Evolutionary conservation across 345 rosid species (phyloP).

Genomic region (Brassica carinata): DNA sequence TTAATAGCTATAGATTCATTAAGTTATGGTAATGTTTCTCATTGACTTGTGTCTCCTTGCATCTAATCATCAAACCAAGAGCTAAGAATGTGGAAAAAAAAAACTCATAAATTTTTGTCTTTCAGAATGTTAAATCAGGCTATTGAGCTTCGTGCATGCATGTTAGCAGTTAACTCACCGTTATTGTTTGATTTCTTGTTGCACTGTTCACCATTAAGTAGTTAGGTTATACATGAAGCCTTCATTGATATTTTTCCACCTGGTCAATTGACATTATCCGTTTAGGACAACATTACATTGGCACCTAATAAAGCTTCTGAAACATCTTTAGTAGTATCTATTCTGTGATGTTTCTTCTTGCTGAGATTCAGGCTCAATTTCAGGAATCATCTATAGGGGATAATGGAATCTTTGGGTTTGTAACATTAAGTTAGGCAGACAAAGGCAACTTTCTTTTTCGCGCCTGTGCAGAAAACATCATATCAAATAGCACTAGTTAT

Average conservation of each 20-base stretch:
- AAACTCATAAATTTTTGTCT: too few species aligned
- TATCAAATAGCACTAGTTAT: constrained; percentile 34
- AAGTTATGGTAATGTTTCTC: background rate
- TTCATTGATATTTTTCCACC: background rate
- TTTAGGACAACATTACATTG: too few species aligned
- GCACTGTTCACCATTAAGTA: background rate
- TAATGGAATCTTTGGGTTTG: background rate
- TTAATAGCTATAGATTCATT: constrained; percentile 1
- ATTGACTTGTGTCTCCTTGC: background rate
- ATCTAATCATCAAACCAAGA: background rate
- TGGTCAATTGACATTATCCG: too few species aligned
- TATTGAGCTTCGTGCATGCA: constrained; percentile 35
- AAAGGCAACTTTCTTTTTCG: constrained; percentile 17
- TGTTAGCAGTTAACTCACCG: constrained; percentile 16
- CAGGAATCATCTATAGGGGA: constrained; percentile 31
- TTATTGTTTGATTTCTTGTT: background rate
- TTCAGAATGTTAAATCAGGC: constrained; percentile 12
- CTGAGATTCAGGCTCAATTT: constrained; percentile 38
- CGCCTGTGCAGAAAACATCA: constrained; percentile 23
- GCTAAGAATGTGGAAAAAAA: too few species aligned
- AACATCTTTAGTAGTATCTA: background rate
- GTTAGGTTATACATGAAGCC: constrained; percentile 29
- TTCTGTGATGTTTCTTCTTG: background rate
- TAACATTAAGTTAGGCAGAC: constrained; percentile 26
- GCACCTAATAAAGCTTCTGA: constrained; percentile 4